phyloP scores from a whole-genome alignment of 768 basidiomycete species.

The Suillus decipiens region DNA sequence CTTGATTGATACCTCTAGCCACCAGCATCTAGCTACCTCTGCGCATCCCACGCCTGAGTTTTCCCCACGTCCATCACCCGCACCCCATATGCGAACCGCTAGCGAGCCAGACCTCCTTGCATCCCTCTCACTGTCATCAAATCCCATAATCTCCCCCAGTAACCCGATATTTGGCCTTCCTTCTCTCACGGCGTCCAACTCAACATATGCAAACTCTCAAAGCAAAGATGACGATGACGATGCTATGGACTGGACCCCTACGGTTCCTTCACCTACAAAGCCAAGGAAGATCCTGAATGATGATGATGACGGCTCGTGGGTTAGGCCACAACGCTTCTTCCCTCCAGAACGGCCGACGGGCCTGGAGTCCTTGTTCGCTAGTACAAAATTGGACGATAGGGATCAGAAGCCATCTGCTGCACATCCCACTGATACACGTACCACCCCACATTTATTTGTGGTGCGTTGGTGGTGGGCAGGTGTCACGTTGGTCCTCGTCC shows the following conservation, averaged over 20 bases:
- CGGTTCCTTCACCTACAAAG: slow-evolving; percentile 34
- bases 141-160: slow-evolving; percentile 50
- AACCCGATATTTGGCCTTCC: slow-evolving; percentile 72
- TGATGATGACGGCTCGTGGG: slow-evolving; percentile 47
- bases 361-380: slow-evolving; percentile 68
- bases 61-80: slow-evolving; percentile 29
- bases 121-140: slow-evolving; percentile 63
- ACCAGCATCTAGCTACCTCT: slow-evolving; percentile 35
- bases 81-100: slow-evolving; percentile 21
- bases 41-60: slow-evolving; percentile 45
- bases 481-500: slow-evolving; percentile 20
- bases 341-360: slow-evolving; percentile 79
- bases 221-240: slow-evolving; percentile 37
- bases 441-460: neutral
- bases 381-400: slow-evolving; percentile 56
- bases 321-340: slow-evolving; percentile 76
- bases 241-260: slow-evolving; percentile 74
- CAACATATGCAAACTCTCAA: slow-evolving; percentile 28
- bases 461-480: slow-evolving; percentile 15
- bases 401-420: neutral
- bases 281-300: slow-evolving; percentile 23
- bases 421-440: neutral
- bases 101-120: slow-evolving; percentile 62
- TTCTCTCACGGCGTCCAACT: slow-evolving; percentile 45
- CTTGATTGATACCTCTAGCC: slow-evolving; percentile 59